These are phyloP conservation scores for Metschnikowia chrysomelidarum DNA, from an alignment of 805 yeast species.

Conservation along the genomic window DNA sequence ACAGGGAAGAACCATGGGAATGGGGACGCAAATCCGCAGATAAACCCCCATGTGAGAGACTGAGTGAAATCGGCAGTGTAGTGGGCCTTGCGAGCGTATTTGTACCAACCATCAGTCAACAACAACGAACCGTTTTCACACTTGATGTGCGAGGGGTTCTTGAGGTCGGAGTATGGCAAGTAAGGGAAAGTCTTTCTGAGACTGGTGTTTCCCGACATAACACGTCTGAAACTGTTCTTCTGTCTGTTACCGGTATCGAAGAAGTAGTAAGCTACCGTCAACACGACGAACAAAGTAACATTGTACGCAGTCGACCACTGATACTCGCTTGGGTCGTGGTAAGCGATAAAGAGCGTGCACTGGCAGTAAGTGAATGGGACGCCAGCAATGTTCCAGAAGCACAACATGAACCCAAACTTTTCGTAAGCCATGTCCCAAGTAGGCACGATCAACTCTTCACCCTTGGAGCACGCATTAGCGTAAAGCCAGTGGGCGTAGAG, in stretches of 20 bases:
- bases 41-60: constrained; percentile 86
- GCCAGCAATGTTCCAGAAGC: constrained; percentile 99
- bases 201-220: constrained; percentile 72
- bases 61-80: constrained; percentile 94
- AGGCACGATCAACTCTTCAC: constrained; percentile 95
- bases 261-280: constrained; percentile 78
- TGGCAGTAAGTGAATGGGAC: constrained; percentile 98
- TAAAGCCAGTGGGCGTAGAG: constrained; percentile 88
- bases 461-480: constrained; percentile 96
- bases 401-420: constrained; percentile 97
- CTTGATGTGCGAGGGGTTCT: constrained; percentile 79
- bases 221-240: constrained; percentile 86
- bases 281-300: constrained; percentile 49
- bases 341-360: constrained; percentile 77
- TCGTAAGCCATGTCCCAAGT: constrained; percentile 99
- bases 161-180: constrained; percentile 78
- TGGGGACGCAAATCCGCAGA: constrained; percentile 83
- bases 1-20: constrained; percentile 96
- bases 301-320: constrained; percentile 65
- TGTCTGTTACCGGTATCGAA: constrained; percentile 95
- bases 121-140: constrained; percentile 83
- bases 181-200: constrained; percentile 91
- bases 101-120: constrained; percentile 93
- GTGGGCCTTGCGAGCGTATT: constrained; percentile 88
- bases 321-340: constrained; percentile 84